These are phyloP conservation scores for Aphanocladium album DNA, from an alignment of 2,329 filamentous ascomycete genomes.

Conservation along the genomic window DNA sequence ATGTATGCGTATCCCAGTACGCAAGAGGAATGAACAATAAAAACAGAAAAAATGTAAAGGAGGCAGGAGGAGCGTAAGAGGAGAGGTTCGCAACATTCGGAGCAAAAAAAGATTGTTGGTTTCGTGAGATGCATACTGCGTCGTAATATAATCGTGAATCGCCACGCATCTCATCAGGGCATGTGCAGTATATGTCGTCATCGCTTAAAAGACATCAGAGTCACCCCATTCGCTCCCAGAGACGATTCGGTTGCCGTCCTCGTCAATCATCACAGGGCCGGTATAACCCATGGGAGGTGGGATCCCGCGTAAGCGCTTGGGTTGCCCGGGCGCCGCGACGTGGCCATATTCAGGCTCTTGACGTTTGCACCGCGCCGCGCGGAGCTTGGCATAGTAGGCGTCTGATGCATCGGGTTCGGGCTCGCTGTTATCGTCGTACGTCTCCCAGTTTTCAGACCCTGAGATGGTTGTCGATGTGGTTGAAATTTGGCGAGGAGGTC, in stretches of 20 bases:
- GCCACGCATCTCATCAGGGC: not conserved
- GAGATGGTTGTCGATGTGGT: conserved; percentile 66
- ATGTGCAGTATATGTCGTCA: not conserved
- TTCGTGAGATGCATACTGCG: conserved; percentile 9
- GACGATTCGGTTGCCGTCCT: conserved; percentile 57
- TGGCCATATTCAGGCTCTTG: conserved; percentile 46
- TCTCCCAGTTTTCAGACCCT: conserved; percentile 96
- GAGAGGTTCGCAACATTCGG: not conserved
- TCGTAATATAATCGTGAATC: not conserved
- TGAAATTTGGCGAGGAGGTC: conserved; percentile 54
- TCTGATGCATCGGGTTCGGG: conserved; percentile 71
- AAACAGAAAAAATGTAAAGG: not conserved
- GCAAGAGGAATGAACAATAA: not conserved
- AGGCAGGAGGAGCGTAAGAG: not conserved
- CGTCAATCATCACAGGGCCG: conserved; percentile 46
- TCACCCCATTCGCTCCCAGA: conserved; percentile 64
- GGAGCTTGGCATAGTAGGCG: conserved; percentile 73
- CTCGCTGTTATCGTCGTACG: conserved; percentile 80
- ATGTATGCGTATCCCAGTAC: conserved; percentile 12
- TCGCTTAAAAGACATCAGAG: conserved; percentile 50
- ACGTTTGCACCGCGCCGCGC: conserved; percentile 62
- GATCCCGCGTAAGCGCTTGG: conserved; percentile 51
- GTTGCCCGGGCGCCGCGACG: conserved; percentile 36
- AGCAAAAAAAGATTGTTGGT: not conserved
- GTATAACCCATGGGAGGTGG: conserved; percentile 44